These are phyloP conservation scores for Jamesozyma hellenica DNA, from an alignment of 805 yeast genomes.

Conservation along the genomic window DNA sequence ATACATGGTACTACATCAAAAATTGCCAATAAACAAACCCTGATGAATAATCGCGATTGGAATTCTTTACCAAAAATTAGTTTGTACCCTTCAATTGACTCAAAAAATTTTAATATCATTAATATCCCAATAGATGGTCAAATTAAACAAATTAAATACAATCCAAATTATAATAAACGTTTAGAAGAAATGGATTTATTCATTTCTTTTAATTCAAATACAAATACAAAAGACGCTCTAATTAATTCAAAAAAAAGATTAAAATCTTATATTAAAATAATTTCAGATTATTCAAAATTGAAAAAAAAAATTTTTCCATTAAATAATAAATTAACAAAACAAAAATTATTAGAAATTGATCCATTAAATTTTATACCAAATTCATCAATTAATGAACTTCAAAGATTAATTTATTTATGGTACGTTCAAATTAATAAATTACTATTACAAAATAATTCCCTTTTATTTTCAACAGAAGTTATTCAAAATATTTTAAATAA, in stretches of 20 bases:
- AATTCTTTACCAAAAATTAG: conserved; percentile 18
- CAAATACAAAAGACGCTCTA: conserved; percentile 15
- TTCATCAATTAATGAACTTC: conserved; percentile 2
- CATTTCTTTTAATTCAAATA: conserved; percentile 18
- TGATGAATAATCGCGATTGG: conserved; percentile 19
- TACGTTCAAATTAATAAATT: conserved; percentile 16
- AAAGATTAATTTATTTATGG: conserved; percentile 21
- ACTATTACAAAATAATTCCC: conserved; percentile 18
- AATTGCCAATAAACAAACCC: conserved; percentile 8
- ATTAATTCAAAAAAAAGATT: conserved; percentile 15
- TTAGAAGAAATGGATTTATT: conserved; percentile 21
- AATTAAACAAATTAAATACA: conserved; percentile 17
- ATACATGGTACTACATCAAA: conserved; percentile 14
- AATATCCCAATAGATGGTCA: conserved; percentile 18
- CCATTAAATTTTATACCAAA: background rate
- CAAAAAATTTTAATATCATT: conserved; percentile 13
- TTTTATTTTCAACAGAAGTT: conserved; percentile 21
- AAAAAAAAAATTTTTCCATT: conserved; percentile 8
- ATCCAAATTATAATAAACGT: conserved; percentile 18
- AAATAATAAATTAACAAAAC: background rate
- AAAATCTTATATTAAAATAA: conserved; percentile 14
- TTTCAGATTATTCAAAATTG: conserved; percentile 12
- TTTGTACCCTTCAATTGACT: conserved; percentile 11
- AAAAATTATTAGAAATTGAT: background rate
- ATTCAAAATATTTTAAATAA: conserved; percentile 16